Evolutionary conservation across 2,329 filamentous ascomycete species (phyloP).

Genomic region (Sclerotinia glacialis): DNA sequence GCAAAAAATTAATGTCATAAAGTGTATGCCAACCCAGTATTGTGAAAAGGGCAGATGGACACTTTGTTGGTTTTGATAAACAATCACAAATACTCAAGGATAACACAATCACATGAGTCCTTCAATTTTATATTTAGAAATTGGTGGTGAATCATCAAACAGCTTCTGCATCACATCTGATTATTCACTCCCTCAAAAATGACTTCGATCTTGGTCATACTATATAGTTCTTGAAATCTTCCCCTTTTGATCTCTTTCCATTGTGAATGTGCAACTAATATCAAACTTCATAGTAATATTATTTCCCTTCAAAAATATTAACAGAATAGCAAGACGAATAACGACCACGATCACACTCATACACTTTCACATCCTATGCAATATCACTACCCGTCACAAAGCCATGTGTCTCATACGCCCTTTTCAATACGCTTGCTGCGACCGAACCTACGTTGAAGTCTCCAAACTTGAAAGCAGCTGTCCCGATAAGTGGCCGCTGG

Average conservation of each 20-base stretch:
- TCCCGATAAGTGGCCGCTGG: conserved; percentile 31
- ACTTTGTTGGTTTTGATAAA: conserved; percentile 5
- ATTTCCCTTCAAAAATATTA: conserved; percentile 1
- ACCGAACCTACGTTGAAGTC: conserved; percentile 32
- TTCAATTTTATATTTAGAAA: not conserved
- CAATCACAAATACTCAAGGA: conserved; percentile 9
- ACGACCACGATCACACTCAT: conserved; percentile 1
- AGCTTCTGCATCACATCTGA: conserved; percentile 4
- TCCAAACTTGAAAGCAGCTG: conserved; percentile 28
- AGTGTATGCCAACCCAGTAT: conserved; percentile 3
- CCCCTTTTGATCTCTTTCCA: not conserved
- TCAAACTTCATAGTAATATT: not conserved
- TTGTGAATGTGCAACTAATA: conserved; percentile 9
- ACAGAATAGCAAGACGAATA: not conserved
- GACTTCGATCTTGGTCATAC: conserved; percentile 15
- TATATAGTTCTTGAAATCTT: not conserved
- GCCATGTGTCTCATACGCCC: conserved; percentile 35
- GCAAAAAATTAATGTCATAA: not conserved
- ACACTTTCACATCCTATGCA: not conserved
- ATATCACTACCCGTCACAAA: not conserved
- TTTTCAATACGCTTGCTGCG: conserved; percentile 33
- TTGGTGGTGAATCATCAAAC: conserved; percentile 17
- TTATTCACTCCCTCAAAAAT: conserved; percentile 16
- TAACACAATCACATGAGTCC: conserved; percentile 5
- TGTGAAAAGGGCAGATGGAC: conserved; percentile 1